Percentiles rank a stretch among this genome's conserved stretches.
These are phyloP conservation scores for Synchytrium microbalum DNA, from an alignment of 371 early-diverging fungal genomes.

Conservation along the genomic window DNA sequence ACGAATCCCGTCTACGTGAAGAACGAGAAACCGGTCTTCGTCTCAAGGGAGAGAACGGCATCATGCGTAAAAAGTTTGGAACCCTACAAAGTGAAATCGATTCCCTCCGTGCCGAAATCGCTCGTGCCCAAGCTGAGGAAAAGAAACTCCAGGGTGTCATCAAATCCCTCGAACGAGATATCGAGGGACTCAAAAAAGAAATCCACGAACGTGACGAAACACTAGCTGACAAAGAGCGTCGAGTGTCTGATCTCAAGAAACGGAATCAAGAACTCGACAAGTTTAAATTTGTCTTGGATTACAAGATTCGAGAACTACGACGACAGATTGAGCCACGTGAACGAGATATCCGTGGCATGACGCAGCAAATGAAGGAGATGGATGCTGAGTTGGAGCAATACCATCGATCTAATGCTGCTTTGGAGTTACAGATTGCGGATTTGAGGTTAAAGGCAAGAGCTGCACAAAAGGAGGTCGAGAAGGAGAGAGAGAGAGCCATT, in stretches of 20 bases:
- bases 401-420: constrained; percentile 32
- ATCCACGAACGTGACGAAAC: constrained; percentile 51
- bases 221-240: constrained; percentile 50
- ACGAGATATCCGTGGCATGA: constrained; percentile 45
- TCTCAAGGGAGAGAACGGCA: constrained; percentile 49
- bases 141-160: constrained; percentile 47
- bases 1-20: constrained; percentile 44
- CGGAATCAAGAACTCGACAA: constrained; percentile 57
- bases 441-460: constrained; percentile 43
- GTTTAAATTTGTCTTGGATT: constrained; percentile 55
- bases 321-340: constrained; percentile 51
- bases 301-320: constrained; percentile 50
- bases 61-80: constrained; percentile 51
- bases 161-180: constrained; percentile 49
- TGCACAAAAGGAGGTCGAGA: constrained; percentile 43
- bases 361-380: constrained; percentile 49
- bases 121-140: constrained; percentile 44
- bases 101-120: constrained; percentile 44
- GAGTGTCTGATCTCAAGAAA: constrained; percentile 49
- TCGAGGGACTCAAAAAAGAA: constrained; percentile 46
- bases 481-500: constrained; percentile 25
- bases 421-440: constrained; percentile 41
- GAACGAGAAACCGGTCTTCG: constrained; percentile 42
- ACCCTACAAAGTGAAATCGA: constrained; percentile 50
- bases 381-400: constrained; percentile 46